These are phyloP conservation scores for Chaetomiaceae sp. DNA, from an alignment of 2,329 filamentous ascomycete species.

Conservation along the genomic window DNA sequence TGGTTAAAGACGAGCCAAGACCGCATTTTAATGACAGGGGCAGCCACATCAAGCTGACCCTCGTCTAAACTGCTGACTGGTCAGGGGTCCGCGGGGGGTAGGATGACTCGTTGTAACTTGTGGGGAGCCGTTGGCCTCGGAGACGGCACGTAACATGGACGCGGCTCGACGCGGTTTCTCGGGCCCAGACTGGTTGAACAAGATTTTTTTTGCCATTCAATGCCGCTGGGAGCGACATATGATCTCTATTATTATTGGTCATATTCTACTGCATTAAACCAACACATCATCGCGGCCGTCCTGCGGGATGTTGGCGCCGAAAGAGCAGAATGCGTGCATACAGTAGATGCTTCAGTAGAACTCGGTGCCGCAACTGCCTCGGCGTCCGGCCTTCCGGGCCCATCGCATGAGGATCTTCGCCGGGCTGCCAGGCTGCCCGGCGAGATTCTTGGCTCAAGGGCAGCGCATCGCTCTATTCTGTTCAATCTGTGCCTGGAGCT, in stretches of 20 bases:
- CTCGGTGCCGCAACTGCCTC: not conserved
- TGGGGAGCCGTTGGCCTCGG: not conserved
- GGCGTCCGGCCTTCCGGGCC: not conserved
- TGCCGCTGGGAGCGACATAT: constrained; percentile 2
- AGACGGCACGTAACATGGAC: not conserved
- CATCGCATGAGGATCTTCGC: constrained; percentile 1
- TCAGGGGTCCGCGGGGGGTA: not conserved
- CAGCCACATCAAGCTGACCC: constrained; percentile 2
- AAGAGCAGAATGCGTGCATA: not conserved
- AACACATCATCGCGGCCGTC: not conserved
- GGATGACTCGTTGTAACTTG: constrained; percentile 9
- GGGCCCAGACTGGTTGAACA: not conserved
- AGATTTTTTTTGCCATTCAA: not conserved
- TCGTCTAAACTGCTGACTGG: constrained; percentile 1
- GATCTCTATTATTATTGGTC: not conserved
- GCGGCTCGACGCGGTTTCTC: not conserved
- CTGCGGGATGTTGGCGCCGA: not conserved
- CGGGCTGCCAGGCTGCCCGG: not conserved
- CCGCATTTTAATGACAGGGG: constrained; percentile 23
- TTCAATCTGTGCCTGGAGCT: no score
- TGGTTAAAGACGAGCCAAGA: constrained; percentile 25
- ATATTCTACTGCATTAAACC: not conserved
- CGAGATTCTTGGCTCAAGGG: not conserved
- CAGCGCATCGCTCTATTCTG: no score
- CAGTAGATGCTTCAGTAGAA: not conserved